A percentile compares a stretch with the other conserved stretches of the same genome.
Conservation (phyloP, 2,329 filamentous ascomycete species). For the Fusarium succisae region DNA sequence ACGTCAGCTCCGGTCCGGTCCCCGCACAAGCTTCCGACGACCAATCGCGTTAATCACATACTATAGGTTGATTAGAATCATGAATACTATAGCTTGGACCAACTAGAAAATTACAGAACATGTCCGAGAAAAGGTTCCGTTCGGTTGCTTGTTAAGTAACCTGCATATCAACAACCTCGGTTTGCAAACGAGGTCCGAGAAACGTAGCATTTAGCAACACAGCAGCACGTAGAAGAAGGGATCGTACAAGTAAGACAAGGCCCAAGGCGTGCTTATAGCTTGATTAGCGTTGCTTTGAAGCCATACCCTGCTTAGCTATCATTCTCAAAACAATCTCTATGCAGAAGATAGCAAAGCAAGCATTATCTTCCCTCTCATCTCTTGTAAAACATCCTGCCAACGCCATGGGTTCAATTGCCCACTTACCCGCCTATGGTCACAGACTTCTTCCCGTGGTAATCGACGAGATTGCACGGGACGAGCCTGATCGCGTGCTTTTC, state of each 20-base stretch:
- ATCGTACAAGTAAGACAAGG: not conserved
- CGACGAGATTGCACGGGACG: not conserved
- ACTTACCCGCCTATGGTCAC: not conserved
- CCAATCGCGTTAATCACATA: not conserved
- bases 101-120: not conserved
- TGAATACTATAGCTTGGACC: not conserved
- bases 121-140: not conserved
- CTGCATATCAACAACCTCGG: not conserved
- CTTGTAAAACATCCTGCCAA: not conserved
- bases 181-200: not conserved
- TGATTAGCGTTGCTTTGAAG: not conserved
- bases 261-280: not conserved
- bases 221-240: too few species aligned
- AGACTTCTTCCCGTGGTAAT: not conserved
- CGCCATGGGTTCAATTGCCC: not conserved
- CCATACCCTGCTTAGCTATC: not conserved
- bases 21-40: not conserved
- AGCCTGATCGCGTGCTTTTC: not conserved
- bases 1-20: not conserved
- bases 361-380: not conserved
- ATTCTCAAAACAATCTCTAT: not conserved
- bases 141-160: not conserved
- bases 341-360: not conserved
- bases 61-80: not conserved
- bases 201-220: not conserved